Evolutionary conservation across 306 rosid genomes (phyloP).

Genomic region (Mimosa bimucronata): DNA sequence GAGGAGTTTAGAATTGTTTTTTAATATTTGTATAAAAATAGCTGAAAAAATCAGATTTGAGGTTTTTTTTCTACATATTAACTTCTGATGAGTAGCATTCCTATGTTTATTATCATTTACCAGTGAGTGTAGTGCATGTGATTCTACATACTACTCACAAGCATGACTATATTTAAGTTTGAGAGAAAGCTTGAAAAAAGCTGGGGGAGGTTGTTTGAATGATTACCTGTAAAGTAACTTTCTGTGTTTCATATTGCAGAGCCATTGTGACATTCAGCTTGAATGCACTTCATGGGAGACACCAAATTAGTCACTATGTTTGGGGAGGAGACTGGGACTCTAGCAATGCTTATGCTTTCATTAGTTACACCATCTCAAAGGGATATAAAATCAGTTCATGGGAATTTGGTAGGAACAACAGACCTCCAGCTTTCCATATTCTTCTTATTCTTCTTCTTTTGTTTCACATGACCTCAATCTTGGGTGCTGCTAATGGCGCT

Average conservation of each 20-base stretch:
- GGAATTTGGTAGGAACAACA: constrained; percentile 79
- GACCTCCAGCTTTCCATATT: constrained; percentile 14
- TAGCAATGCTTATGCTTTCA: constrained; percentile 63
- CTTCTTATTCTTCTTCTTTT: constrained; percentile 24
- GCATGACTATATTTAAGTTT: constrained; percentile 1
- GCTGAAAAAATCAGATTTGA: constrained; percentile 11
- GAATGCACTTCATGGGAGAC: constrained; percentile 93
- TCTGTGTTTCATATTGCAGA: constrained; percentile 50
- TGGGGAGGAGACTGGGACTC: constrained; percentile 96
- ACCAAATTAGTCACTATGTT: constrained; percentile 35
- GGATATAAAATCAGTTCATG: constrained; percentile 83
- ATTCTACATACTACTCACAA: constrained; percentile 11
- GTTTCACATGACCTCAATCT: constrained; percentile 35
- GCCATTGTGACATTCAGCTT: constrained; percentile 79
- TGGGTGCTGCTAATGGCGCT: constrained; percentile 30
- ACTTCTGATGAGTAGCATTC: constrained; percentile 4
- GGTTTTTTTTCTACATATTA: constrained; percentile 18
- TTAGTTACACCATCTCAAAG: constrained; percentile 72
- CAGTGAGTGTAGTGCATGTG: neutral
- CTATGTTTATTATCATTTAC: neutral
- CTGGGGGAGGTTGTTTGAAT: constrained; percentile 1
- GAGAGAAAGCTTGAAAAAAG: neutral
- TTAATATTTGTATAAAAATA: neutral
- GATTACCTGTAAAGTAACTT: neutral
- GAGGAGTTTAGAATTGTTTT: neutral